phyloP scores from a whole-genome alignment of 2,329 filamentous ascomycete species.

The Xylariaceae sp. region DNA sequence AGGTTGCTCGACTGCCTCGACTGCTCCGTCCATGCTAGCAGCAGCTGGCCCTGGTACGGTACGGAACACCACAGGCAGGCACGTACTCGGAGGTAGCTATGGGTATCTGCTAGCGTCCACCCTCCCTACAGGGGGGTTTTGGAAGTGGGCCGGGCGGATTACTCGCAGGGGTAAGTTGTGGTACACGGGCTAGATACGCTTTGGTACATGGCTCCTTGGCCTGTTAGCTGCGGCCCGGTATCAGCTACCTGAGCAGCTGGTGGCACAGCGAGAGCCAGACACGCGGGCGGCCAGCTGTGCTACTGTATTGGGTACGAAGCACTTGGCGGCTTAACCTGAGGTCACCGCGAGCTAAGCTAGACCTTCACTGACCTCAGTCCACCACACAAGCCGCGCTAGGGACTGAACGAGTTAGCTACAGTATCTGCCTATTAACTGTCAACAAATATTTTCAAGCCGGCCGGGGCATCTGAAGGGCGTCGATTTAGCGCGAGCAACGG shows the following conservation, averaged over 20 bases:
- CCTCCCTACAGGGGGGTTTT: slow-evolving; percentile 11
- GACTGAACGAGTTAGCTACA: neutral
- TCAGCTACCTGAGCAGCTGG: neutral
- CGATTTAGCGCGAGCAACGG: neutral
- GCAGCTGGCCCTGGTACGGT: too few relatives aligned
- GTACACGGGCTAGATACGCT: neutral
- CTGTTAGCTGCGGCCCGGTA: slow-evolving; percentile 12
- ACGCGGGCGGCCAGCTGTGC: neutral
- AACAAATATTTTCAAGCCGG: slow-evolving; percentile 10
- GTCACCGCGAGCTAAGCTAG: neutral
- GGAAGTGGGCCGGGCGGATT: slow-evolving; percentile 11
- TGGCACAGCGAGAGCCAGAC: neutral
- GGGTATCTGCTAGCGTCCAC: slow-evolving; percentile 4
- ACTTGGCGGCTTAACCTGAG: neutral
- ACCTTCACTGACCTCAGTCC: neutral
- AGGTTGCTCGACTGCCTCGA: too few relatives aligned
- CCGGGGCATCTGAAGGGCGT: slow-evolving; percentile 9
- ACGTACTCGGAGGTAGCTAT: too few relatives aligned
- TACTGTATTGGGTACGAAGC: neutral
- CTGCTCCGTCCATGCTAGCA: too few relatives aligned
- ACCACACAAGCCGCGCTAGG: neutral
- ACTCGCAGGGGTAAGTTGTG: slow-evolving; percentile 13
- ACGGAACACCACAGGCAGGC: too few relatives aligned
- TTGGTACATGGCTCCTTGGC: slow-evolving; percentile 5
- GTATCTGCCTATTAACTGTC: slow-evolving; percentile 4